Base-by-base conservation (phyloP, 2,329 filamentous ascomycete species). In the Pseudonectria buxi region DNA sequence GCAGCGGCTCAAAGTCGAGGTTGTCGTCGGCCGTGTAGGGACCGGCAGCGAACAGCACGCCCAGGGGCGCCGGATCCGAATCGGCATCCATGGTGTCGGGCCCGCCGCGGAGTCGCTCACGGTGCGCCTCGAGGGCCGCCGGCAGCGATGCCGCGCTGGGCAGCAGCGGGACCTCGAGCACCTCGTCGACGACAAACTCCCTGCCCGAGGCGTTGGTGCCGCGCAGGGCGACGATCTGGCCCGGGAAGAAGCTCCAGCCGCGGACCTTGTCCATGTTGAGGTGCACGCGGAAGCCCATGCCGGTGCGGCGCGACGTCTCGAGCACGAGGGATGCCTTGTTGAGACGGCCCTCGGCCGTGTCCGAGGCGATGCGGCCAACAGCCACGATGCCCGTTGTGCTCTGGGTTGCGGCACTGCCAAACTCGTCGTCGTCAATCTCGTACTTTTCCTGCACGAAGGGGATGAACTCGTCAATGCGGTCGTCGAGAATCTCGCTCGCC, bases 1-100 rank as follows among this genome's bases (percentile, higher is more conserved):
- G 80, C 2, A 98, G 68, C 7, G 90, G 84, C 52, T 94, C 85
- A 55, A 89, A 98, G 46, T 88, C 83, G 30, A 98, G 78, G 54
- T 94, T 94, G 52, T 90, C 85, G 49, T 96, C 89, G 3, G 88
- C 79, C 1, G 89, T 95, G 61, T 94, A 98, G 0, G 92, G 92
- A 0, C 92, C 92, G 0, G 87, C 77, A 2, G 83, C 86, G 39
- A 90, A 72, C 26, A 95, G 61, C 33, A 94, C 68, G 50, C 74
- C 88, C 13, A 96, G 63, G 1, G 90, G 88, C 7, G 77, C 67
- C 1, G 76, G 72, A 11, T 61, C 56, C 4, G 51, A 43, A 36
- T 61, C 62, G 3, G 69, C 64, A 26, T 74, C 79, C 73, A 80
- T 78, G 15, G 71, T 72, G 43, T 81, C 78, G 1, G 76, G 71